Evolutionary conservation across 805 yeast species (phyloP).

Genomic region (Cyberlindnera suaveolens): DNA sequence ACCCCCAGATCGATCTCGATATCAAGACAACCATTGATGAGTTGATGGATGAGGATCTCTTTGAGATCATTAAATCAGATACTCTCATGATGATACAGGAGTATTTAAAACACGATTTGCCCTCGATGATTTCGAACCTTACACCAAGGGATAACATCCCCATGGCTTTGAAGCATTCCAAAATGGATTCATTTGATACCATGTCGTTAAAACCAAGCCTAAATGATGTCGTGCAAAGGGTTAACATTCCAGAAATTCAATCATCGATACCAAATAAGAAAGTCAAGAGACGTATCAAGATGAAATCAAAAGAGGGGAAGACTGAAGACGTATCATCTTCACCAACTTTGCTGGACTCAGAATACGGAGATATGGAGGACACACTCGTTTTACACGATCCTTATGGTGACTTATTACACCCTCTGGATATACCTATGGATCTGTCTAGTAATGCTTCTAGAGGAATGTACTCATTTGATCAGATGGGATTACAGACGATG

Average conservation of each 20-base stretch:
- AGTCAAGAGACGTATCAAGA: neutral
- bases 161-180: too few relatives aligned
- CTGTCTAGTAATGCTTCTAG: neutral
- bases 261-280: neutral
- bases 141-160: too few relatives aligned
- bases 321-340: conserved; percentile 4
- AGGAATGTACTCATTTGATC: neutral
- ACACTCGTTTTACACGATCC: conserved; percentile 11
- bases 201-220: conserved; percentile 3
- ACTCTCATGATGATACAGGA: conserved; percentile 14
- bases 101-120: conserved; percentile 20
- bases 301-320: conserved; percentile 16
- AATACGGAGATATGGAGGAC: neutral
- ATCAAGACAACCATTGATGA: conserved; percentile 23
- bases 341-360: conserved; percentile 8
- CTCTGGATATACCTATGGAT: conserved; percentile 14
- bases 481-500: too few relatives aligned
- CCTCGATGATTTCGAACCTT: conserved; percentile 11
- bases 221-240: conserved; percentile 15
- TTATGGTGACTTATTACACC: conserved; percentile 18
- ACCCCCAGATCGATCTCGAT: conserved; percentile 19
- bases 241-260: conserved; percentile 6
- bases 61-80: conserved; percentile 17
- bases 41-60: conserved; percentile 20
- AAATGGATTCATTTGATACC: too few relatives aligned